These are phyloP conservation scores for Exophiala aquamarina DNA, from an alignment of 2,329 filamentous ascomycete genomes.

Conservation along the genomic window DNA sequence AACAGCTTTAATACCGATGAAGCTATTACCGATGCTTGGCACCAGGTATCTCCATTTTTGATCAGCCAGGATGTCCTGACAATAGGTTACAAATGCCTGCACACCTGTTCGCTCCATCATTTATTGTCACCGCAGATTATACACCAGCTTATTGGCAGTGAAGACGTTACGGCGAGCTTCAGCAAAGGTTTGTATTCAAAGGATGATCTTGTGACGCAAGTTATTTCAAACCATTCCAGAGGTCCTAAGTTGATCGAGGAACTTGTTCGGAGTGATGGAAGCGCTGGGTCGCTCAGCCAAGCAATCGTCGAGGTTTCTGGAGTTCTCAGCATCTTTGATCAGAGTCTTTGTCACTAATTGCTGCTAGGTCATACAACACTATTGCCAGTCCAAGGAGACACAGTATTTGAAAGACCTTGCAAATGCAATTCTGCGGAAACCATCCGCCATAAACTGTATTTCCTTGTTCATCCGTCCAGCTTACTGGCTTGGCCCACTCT, in stretches of 20 bases:
- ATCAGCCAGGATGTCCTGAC: constrained; percentile 63
- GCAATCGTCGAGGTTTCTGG: constrained; percentile 68
- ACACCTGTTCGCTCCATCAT: constrained; percentile 83
- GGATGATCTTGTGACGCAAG: constrained; percentile 75
- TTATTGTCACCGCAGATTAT: constrained; percentile 79
- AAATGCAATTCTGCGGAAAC: constrained; percentile 56
- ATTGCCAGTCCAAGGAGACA: constrained; percentile 61
- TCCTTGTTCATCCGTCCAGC: constrained; percentile 60
- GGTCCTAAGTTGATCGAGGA: constrained; percentile 76
- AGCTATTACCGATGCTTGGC: constrained; percentile 67
- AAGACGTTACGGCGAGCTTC: constrained; percentile 77
- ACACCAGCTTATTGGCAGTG: constrained; percentile 77
- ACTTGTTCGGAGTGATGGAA: constrained; percentile 86
- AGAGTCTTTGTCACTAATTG: no score
- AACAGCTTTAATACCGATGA: constrained; percentile 61
- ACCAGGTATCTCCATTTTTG: constrained; percentile 63
- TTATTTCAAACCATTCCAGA: constrained; percentile 68
- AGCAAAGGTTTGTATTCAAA: constrained; percentile 70
- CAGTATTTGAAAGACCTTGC: constrained; percentile 64
- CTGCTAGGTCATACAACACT: constrained; percentile 50
- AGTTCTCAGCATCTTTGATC: constrained; percentile 26
- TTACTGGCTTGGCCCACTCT: constrained; percentile 58
- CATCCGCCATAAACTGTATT: constrained; percentile 58
- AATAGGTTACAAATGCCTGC: constrained; percentile 80
- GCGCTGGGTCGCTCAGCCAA: constrained; percentile 79